Conservation (phyloP, 1,284 basidiomycete genomes). For the Ceratobasidium papillatum region DNA sequence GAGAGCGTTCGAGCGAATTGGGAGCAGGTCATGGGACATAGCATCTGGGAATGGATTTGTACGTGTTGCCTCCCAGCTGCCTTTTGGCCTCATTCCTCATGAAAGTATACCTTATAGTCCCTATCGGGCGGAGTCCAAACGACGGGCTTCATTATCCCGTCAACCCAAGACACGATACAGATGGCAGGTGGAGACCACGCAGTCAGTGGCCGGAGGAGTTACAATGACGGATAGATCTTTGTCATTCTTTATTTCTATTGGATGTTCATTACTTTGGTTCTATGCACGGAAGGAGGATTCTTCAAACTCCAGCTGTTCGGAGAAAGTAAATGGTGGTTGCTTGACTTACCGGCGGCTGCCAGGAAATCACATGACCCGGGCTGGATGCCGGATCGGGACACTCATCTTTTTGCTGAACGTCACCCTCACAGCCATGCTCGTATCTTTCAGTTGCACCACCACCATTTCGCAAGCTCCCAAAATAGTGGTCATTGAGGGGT, state of each 20-base stretch:
- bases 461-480: not conserved
- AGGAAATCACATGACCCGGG: not conserved
- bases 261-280: not conserved
- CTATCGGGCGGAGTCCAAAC: slow-evolving; percentile 63
- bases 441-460: not conserved
- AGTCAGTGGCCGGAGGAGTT: slow-evolving; percentile 75
- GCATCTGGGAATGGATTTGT: slow-evolving; percentile 75
- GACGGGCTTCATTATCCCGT: slow-evolving; percentile 72
- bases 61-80: slow-evolving; percentile 54
- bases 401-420: not conserved
- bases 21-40: slow-evolving; percentile 78
- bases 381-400: not conserved
- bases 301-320: no score
- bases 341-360: not conserved
- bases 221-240: slow-evolving; percentile 51
- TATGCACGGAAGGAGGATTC: not conserved
- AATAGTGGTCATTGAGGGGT: not conserved
- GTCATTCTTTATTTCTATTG: not conserved
- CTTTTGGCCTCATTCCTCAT: slow-evolving; percentile 19
- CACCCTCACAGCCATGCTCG: slow-evolving; percentile 9
- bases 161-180: slow-evolving; percentile 76
- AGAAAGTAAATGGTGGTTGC: no score
- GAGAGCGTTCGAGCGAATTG: slow-evolving; percentile 69
- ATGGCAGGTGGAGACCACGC: slow-evolving; percentile 72
- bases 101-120: slow-evolving; percentile 60